Base-by-base conservation (phyloP, 768 basidiomycete species). In the Kwoniella mangroviensis region DNA sequence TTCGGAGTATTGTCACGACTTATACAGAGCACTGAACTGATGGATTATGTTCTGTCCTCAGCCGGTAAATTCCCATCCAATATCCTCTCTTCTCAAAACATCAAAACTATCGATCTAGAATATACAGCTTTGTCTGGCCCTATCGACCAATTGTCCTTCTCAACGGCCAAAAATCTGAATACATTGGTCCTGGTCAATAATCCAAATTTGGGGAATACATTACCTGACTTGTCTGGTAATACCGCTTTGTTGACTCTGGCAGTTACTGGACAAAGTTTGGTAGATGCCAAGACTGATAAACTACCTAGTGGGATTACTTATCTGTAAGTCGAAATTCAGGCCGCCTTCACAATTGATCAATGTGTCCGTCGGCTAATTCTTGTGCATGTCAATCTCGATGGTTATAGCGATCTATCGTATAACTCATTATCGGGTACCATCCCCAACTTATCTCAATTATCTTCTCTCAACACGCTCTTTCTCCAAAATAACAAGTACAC, bases 101-200 rank as follows among this genome's bases (percentile, higher is more conserved):
- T 84, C n/a, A 73, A 73, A 4, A 73, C 75, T 7, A 68, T 84
- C 68, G 79, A 80, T 55, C 70, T 84, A 22, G 68, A 79, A 63
- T 78, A 80, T 28, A 83, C 83, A 12, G 75, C 73, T 10, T 67
- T 84, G 26, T 73, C 72, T 19, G 77, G 78, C 10, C 74, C 81
- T 0, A 65, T 84, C 22, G 62, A 71, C 57, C 66, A 67, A 40
- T 55, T 72, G 4, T 75, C 77, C 57, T 74, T 76, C 11, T 49
- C 55, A 2, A 19, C 60, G 0, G 69, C 78, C 1, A 62, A 57
- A 9, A 49, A 58, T 7, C 69, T 84, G 4, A 68, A 70, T 6
- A 77, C 78, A 11, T 55, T 83, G n/a, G 74, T 76, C 10, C 68
- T 84, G 52, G 74, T 77, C 11, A 75, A 79, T 61, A 84, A 84